Evolutionary conservation across 257 asterid species (phyloP).

Genomic region (Solanum piurae): DNA sequence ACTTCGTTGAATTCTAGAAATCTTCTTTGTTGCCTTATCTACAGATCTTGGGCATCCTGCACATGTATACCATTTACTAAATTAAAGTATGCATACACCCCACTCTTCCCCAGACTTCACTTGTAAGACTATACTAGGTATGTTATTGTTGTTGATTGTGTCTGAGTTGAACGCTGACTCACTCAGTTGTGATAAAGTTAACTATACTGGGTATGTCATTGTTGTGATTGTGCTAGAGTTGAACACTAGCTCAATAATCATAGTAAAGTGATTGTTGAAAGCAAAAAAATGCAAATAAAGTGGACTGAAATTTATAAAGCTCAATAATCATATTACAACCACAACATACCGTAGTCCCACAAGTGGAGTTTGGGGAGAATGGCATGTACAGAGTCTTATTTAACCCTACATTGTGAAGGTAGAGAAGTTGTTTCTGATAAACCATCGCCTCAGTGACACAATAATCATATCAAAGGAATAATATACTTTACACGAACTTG

Average conservation of each 20-base stretch:
- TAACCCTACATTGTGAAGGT: neutral
- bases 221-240: neutral
- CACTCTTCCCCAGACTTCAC: fast-evolving
- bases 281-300: neutral
- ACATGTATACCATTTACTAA: neutral
- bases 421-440: neutral
- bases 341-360: neutral
- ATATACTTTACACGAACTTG: neutral
- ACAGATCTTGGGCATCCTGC: neutral
- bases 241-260: neutral
- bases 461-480: neutral
- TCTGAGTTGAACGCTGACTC: neutral
- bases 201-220: neutral
- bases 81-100: neutral
- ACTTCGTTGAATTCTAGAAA: neutral
- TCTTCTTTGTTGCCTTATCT: neutral
- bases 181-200: neutral
- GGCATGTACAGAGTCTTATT: neutral
- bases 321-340: neutral
- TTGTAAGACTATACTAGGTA: neutral
- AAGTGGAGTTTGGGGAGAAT: neutral
- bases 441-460: too few species aligned
- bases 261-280: neutral
- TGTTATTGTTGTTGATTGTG: neutral
- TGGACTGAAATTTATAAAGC: neutral